Evolutionary conservation across 768 basidiomycete species (phyloP).

Genomic region (Podaxis sp.): DNA sequence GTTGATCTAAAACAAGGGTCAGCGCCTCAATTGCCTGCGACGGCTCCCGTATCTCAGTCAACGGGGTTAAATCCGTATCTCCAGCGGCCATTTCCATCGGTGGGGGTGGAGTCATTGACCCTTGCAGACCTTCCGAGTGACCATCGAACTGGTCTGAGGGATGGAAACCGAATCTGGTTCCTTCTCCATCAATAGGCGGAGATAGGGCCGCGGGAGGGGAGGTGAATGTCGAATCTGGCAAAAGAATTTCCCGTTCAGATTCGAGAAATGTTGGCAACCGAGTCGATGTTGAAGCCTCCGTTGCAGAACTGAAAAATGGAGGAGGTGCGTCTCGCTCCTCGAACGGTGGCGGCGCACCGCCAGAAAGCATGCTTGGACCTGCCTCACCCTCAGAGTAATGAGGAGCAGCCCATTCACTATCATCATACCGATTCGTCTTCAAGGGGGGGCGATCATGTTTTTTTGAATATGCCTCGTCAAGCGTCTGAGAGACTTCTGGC

Average conservation of each 20-base stretch:
- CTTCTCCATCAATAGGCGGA: conserved; percentile 65
- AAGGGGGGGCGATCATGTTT: conserved; percentile 83
- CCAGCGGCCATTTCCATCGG: conserved; percentile 71
- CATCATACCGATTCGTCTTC: conserved; percentile 69
- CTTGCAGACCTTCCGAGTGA: conserved; percentile 66
- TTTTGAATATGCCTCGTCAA: conserved; percentile 80
- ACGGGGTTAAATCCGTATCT: conserved; percentile 68
- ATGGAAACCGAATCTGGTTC: conserved; percentile 72
- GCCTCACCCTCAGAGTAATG: conserved; percentile 71
- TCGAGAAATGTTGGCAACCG: conserved; percentile 75
- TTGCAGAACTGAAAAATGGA: conserved; percentile 60
- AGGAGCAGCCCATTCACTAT: conserved; percentile 58
- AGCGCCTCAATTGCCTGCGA: conserved; percentile 54
- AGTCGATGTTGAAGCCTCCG: conserved; percentile 57
- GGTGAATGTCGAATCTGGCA: conserved; percentile 35
- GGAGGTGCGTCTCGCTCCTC: conserved; percentile 76
- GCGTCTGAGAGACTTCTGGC: conserved; percentile 69
- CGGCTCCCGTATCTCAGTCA: conserved; percentile 58
- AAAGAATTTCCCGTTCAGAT: conserved; percentile 74
- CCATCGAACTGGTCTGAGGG: conserved; percentile 80
- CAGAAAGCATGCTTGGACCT: conserved; percentile 69
- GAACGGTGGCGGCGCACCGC: conserved; percentile 77
- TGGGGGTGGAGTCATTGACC: conserved; percentile 70
- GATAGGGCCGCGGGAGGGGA: conserved; percentile 32
- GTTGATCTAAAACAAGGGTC: conserved; percentile 56